Base-by-base conservation (phyloP, 495 filamentous ascomycete genomes). In the Xylaria cubensis region DNA sequence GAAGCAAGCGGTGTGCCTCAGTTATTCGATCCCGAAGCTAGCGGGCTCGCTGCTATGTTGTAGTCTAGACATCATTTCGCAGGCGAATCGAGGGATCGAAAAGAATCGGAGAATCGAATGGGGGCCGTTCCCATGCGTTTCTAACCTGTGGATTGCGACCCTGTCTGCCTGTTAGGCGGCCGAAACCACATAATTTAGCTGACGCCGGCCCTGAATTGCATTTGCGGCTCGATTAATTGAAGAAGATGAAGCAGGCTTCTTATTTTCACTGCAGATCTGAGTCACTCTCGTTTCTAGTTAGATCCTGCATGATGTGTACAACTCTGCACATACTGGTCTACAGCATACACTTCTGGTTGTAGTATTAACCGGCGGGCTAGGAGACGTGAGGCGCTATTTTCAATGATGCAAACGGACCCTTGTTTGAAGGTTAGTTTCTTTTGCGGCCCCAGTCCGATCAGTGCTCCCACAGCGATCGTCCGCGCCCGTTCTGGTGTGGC, bases 401-500 rank as follows among this genome's bases (percentile, higher is more conserved):
- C 10, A 41, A 26, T 12, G 13, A 50, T 26, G 64, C 46, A 67
- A 53, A 51, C 64, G 17, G 46, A 69, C 53, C 66, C 66, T 59
- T 58, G 66, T 59, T 34, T 36, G 13, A 26, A 64, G 63, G 61
- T 26, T 67, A 24, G 50, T 69, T 69, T 61, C 41, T 29, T 62
- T 69, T 69, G 56, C 55, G 21, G 67, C 61, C 61, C 61, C 61
- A 64, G 67, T 48, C 67, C 53, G 67, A 69, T 69, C 67, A 62
- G 56, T 13, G 39, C 9, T 6, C 36, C 26, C 41, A 62, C 53
- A 61, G 41, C 32, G 67, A 69, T 69, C 67, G 67, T 55, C 67
- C 50, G 67, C 41, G 41, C 41, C 53, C 24, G 34, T 56, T 51
- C n/a, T 58, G 48, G 66, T 69, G 36, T 46, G 44, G 50, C 21